phyloP scores from a whole-genome alignment of 257 asterid genomes.

The Rehmannia glutinosa region DNA sequence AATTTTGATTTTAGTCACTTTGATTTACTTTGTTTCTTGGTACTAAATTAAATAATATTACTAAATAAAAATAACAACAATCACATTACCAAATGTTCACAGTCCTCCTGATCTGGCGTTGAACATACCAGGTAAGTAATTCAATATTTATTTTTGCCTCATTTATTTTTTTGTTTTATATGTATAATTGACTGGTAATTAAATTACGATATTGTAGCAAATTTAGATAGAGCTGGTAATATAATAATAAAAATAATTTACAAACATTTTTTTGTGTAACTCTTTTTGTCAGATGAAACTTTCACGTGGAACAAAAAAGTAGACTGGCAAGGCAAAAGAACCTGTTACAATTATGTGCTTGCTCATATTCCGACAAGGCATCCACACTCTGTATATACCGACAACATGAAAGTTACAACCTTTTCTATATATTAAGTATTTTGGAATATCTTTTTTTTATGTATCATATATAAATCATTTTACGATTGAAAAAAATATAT shows the following conservation, averaged over 20 bases:
- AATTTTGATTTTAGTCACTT: not conserved
- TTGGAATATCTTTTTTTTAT: not conserved
- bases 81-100: not conserved
- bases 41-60: no score
- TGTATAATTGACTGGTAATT: no score
- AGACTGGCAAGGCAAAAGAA: not conserved
- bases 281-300: constrained; percentile 28
- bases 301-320: constrained; percentile 38
- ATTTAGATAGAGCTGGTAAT: no score
- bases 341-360: constrained; percentile 1
- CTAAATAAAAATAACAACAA: no score
- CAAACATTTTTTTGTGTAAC: not conserved
- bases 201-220: no score
- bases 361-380: constrained; percentile 44
- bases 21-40: no score
- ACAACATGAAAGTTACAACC: constrained; percentile 77
- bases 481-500: no score
- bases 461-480: not conserved
- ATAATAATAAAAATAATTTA: not conserved
- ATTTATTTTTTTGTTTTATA: no score
- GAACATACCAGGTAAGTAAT: constrained; percentile 24
- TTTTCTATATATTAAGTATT: no score
- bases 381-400: constrained; percentile 34
- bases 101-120: not conserved
- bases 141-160: not conserved